A percentile compares a stretch with the other conserved stretches of the same genome.
These are phyloP conservation scores for Neonectria punicea DNA, from an alignment of 2,329 filamentous ascomycete species.

Conservation along the genomic window DNA sequence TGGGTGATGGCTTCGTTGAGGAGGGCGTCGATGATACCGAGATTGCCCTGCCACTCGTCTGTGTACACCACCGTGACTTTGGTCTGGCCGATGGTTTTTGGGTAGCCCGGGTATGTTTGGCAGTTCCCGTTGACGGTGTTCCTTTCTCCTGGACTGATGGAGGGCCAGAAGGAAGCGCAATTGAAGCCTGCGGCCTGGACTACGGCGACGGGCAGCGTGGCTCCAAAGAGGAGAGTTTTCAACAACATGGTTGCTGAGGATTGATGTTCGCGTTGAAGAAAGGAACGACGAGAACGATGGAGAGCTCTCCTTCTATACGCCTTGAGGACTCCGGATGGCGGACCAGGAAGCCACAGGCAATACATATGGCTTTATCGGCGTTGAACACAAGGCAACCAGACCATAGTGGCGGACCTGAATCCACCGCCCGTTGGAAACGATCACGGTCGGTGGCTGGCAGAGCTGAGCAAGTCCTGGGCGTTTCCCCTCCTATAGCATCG, in stretches of 20 bases:
- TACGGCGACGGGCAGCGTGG: background rate
- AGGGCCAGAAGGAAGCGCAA: conserved; percentile 20
- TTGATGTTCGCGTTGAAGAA: background rate
- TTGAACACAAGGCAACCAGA: background rate
- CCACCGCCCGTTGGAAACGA: background rate
- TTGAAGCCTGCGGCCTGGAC: background rate
- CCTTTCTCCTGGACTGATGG: background rate
- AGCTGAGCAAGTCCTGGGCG: background rate
- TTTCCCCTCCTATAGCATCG: background rate
- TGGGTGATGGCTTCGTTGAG: conserved; percentile 13
- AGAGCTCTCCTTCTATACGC: background rate
- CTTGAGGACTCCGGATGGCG: background rate
- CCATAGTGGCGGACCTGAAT: background rate
- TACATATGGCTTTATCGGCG: background rate
- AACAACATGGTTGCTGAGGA: background rate
- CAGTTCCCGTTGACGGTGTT: conserved; percentile 8
- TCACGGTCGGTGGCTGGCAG: background rate
- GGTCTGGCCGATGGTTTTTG: conserved; percentile 9
- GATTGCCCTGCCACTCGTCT: conserved; percentile 10
- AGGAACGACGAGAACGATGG: no score
- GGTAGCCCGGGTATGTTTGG: conserved; percentile 13
- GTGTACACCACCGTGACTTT: conserved; percentile 10
- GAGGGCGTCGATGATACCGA: conserved; percentile 9
- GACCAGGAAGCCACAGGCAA: background rate
- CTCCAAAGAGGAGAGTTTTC: background rate